Conservation (phyloP, 2,329 filamentous ascomycete genomes). For the Hymenoscyphus occultus region DNA sequence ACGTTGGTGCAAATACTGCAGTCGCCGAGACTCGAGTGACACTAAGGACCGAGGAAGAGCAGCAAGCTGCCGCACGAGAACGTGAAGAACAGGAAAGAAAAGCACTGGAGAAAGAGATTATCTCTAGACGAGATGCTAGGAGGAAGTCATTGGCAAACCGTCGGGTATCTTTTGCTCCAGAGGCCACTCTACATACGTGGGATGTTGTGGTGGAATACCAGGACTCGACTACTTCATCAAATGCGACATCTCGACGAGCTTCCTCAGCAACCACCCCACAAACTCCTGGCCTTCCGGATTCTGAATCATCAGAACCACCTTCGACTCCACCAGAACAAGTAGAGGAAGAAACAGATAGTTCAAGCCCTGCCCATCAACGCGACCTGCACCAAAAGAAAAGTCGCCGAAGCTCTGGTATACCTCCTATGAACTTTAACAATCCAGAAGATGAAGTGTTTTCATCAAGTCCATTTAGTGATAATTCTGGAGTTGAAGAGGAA, state of each 20-base stretch:
- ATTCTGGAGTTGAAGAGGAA: slow-evolving; percentile 45
- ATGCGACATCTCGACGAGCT: slow-evolving; percentile 69
- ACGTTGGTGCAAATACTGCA: slow-evolving; percentile 39
- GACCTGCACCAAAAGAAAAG: slow-evolving; percentile 60
- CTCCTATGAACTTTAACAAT: slow-evolving; percentile 62
- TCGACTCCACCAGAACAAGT: slow-evolving; percentile 61
- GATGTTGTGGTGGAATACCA: slow-evolving; percentile 84
- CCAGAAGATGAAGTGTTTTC: slow-evolving; percentile 61
- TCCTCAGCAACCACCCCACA: slow-evolving; percentile 48
- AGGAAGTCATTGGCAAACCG: slow-evolving; percentile 91
- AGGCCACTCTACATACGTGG: slow-evolving; percentile 96
- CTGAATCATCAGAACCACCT: slow-evolving; percentile 53
- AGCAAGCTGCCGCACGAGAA: slow-evolving; percentile 66
- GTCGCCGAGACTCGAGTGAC: slow-evolving; percentile 53
- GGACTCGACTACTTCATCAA: slow-evolving; percentile 76
- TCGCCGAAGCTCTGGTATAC: slow-evolving; percentile 64
- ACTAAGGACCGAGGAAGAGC: slow-evolving; percentile 66
- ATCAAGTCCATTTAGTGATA: slow-evolving; percentile 73
- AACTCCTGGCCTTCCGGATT: slow-evolving; percentile 37
- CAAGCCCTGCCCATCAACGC: slow-evolving; percentile 63
- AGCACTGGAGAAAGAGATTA: slow-evolving; percentile 57
- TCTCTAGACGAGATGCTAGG: slow-evolving; percentile 78
- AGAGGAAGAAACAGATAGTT: slow-evolving; percentile 56
- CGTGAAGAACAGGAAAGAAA: slow-evolving; percentile 63
- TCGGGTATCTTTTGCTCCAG: slow-evolving; percentile 93